Conservation (phyloP, 345 rosid species). For the Lagerstroemia speciosa region DNA sequence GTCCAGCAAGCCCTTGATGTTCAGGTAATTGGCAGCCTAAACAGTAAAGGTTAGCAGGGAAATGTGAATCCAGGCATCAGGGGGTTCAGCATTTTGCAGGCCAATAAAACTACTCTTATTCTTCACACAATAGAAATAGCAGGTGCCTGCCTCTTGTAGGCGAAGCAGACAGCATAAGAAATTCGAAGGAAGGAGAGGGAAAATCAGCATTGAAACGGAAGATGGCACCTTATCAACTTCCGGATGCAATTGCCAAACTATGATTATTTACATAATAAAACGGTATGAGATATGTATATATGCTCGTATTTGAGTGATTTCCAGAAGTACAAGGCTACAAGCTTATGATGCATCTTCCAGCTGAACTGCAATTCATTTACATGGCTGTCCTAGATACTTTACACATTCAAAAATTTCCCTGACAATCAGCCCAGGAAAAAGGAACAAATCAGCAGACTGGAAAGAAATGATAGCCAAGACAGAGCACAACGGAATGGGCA, state of each 20-base stretch:
- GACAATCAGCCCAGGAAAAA: not conserved
- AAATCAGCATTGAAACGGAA: not conserved
- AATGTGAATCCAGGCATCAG: not conserved
- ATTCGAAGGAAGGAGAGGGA: not conserved
- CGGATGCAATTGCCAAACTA: not conserved
- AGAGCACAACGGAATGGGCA: too few species aligned
- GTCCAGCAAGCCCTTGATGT: slow-evolving; percentile 27
- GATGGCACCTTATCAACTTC: not conserved
- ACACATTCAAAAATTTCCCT: not conserved
- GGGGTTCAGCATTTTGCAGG: not conserved
- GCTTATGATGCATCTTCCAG: not conserved
- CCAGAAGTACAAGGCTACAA: not conserved
- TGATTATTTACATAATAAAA: not conserved
- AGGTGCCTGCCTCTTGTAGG: too few species aligned
- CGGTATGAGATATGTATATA: not conserved
- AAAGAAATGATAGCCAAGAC: too few species aligned
- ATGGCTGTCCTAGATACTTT: not conserved
- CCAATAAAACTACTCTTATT: not conserved
- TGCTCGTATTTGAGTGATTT: not conserved
- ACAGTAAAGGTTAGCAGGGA: not conserved
- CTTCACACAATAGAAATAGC: not conserved
- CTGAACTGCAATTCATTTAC: not conserved
- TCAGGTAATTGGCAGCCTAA: slow-evolving; percentile 34
- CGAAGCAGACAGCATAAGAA: not conserved
- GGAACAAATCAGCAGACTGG: not conserved